Conservation (phyloP, 179 eudicot species). For the Pouteria campechiana region DNA sequence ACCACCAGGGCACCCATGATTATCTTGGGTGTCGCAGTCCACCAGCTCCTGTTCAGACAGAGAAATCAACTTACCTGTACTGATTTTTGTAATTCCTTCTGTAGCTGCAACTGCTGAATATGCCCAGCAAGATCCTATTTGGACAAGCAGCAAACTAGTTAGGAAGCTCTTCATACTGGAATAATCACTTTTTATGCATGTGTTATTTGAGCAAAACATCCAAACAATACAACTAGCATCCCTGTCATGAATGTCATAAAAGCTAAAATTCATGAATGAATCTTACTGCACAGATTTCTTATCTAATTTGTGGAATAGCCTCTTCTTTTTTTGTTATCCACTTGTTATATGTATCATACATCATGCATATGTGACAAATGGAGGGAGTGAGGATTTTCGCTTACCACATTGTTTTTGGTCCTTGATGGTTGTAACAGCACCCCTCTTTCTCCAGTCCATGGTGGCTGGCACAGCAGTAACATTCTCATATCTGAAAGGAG, state of each 20-base stretch:
- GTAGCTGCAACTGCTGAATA: conserved; percentile 25
- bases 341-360: too few relatives aligned
- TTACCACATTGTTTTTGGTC: conserved; percentile 18
- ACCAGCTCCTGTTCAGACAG: conserved; percentile 27
- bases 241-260: too few relatives aligned
- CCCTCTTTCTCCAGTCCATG: conserved; percentile 15
- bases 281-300: too few relatives aligned
- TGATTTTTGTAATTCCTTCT: conserved; percentile 15
- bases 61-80: conserved; percentile 10
- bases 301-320: too few relatives aligned
- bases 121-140: conserved; percentile 24
- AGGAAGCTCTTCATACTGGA: too few relatives aligned
- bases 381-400: background rate
- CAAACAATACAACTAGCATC: too few relatives aligned
- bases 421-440: conserved; percentile 13
- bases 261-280: too few relatives aligned
- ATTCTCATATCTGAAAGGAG: conserved; percentile 9
- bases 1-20: conserved; percentile 24
- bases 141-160: too few relatives aligned
- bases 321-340: too few relatives aligned
- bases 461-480: conserved; percentile 10
- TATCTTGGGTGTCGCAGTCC: conserved; percentile 18
- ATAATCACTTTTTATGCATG: too few relatives aligned
- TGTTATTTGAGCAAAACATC: too few relatives aligned
- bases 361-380: too few relatives aligned